Evolutionary conservation across 257 asterid species (phyloP).

Genomic region (Scutellaria minor): DNA sequence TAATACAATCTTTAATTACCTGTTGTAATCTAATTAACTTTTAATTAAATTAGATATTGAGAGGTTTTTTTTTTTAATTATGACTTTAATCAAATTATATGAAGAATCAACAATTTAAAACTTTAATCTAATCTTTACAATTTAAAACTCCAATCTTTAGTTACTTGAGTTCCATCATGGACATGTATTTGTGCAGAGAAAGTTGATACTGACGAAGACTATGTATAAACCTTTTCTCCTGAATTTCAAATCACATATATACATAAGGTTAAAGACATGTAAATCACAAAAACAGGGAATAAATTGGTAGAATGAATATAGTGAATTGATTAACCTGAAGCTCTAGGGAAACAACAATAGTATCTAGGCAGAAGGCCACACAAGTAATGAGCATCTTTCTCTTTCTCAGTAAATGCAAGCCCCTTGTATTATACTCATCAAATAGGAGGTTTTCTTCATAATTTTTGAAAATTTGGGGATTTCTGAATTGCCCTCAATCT

Average conservation of each 20-base stretch:
- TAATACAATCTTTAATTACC: no score
- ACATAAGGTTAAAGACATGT: background rate
- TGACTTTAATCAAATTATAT: no score
- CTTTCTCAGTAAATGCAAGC: slow-evolving; percentile 75
- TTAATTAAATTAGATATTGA: no score
- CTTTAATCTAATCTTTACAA: no score
- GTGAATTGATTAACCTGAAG: slow-evolving; percentile 60
- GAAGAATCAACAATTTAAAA: no score
- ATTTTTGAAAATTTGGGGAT: no score
- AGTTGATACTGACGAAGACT: slow-evolving; percentile 63
- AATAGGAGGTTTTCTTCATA: no score
- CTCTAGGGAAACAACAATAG: slow-evolving; percentile 54
- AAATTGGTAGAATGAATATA: background rate
- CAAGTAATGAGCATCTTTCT: slow-evolving; percentile 85
- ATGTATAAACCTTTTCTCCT: slow-evolving; percentile 78
- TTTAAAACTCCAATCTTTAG: no score
- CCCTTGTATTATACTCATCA: slow-evolving; percentile 53
- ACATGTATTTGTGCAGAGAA: slow-evolving; percentile 78
- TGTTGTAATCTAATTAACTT: no score
- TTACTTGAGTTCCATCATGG: slow-evolving; percentile 80
- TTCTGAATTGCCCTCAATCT: no score
- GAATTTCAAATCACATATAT: slow-evolving; percentile 30
- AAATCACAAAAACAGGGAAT: background rate
- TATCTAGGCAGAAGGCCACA: slow-evolving; percentile 74
- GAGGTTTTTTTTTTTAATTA: no score